Conservation (phyloP, 2,329 filamentous ascomycete species). For the Metarhizium humberi region DNA sequence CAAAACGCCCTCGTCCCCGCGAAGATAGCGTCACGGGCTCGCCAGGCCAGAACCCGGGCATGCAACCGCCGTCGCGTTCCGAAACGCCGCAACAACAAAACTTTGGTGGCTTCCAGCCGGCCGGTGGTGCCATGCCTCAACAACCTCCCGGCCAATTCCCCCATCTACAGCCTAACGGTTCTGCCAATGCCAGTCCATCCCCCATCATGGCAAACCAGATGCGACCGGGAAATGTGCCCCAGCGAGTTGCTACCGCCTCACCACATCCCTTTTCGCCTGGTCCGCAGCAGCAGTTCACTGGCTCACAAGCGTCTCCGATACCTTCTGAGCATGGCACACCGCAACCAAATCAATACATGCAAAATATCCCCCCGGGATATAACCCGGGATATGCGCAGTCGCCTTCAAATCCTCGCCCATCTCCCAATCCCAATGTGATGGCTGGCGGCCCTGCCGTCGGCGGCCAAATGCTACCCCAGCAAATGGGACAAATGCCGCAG, state of each 20-base stretch:
- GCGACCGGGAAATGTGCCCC: slow-evolving; percentile 60
- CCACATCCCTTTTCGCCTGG: slow-evolving; percentile 83
- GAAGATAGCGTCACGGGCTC: slow-evolving; percentile 82
- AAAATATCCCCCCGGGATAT: slow-evolving; percentile 48
- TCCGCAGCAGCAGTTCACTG: slow-evolving; percentile 59
- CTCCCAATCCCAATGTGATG: slow-evolving; percentile 45
- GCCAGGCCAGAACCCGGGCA: slow-evolving; percentile 64
- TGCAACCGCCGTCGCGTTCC: slow-evolving; percentile 74
- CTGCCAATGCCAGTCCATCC: slow-evolving; percentile 79
- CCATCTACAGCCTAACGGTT: slow-evolving; percentile 73
- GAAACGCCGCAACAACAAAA: slow-evolving; percentile 79
- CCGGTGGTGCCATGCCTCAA: slow-evolving; percentile 50
- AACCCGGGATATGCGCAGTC: slow-evolving; percentile 50
- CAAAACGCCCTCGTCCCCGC: slow-evolving; percentile 72
- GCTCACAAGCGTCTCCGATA: slow-evolving; percentile 62
- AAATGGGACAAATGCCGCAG: slow-evolving; percentile 36
- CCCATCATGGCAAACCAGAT: slow-evolving; percentile 83
- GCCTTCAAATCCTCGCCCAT: slow-evolving; percentile 45
- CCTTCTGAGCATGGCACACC: slow-evolving; percentile 70
- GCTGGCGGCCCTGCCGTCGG: slow-evolving; percentile 13
- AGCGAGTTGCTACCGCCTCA: slow-evolving; percentile 82
- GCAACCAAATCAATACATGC: slow-evolving; percentile 63
- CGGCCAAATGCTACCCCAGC: slow-evolving; percentile 45
- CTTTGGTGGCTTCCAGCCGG: slow-evolving; percentile 61
- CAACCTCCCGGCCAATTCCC: slow-evolving; percentile 63